Base-by-base conservation (phyloP, 2,329 filamentous ascomycete genomes). In the Talaromyces rugulosus region DNA sequence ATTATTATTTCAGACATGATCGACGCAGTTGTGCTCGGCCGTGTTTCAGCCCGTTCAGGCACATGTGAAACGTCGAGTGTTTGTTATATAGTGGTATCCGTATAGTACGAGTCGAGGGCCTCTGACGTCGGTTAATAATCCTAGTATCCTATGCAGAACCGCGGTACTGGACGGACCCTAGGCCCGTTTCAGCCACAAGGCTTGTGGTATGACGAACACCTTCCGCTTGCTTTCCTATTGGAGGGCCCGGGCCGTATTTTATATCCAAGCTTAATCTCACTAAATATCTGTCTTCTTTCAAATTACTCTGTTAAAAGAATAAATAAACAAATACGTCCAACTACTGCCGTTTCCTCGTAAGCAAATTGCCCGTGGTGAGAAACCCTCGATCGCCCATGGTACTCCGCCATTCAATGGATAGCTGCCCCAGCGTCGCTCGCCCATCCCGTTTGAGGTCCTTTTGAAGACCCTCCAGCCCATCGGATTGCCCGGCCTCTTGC, bases 311-410 rank as follows among this genome's bases (percentile, higher is more conserved):
- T 23, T 23, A 23, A 23, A 23, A 23, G 23, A 23, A 23, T 23
- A 23, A 23, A 23, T 23, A 23, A 23, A 23, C 2, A 23, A 23
- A 23, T 23, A 23, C 23, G 23, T 23, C 23, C 2, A 23, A 47
- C 16, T 52, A 18, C 57, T 62, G 67, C 61, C 75, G 73, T 68
- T 75, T 78, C 66, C 78, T 75, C 31, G 78, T 80, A 67, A 80
- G 70, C 58, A 96, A 78, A 82, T 89, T 94, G 9, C 93, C 93
- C 6, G 95, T 99, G 52, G 89, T 92, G 72, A 99, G 80, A 68
- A 87, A 93, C 0, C 95, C 95, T 69, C 86, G 85, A 76, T 94
- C 95, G 0, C 95, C 95, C 89, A 97, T 93, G 64, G 90, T 86
- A 42, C 90, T 89, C 65, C 91, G 84, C 95, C 95, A 99, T 60